A percentile compares a stretch with the other conserved stretches of the same genome.
Conservation (phyloP, 1,139 yeast genomes). For the Geotrichum carabidarum region DNA sequence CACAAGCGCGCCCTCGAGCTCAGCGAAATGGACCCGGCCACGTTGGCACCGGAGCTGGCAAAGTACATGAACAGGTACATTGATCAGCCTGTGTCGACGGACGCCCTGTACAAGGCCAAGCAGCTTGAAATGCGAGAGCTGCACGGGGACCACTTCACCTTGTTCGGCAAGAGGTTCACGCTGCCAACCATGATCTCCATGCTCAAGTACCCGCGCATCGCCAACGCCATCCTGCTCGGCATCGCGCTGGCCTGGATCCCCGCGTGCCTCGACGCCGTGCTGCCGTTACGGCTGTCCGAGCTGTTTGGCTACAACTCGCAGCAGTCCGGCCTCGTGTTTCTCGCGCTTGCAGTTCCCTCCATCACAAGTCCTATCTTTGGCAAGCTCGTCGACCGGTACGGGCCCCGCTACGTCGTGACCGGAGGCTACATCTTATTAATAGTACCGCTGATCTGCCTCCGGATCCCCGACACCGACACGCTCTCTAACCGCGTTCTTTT, state of each 20-base stretch:
- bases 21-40: not conserved
- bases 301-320: conserved; percentile 34
- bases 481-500: conserved; percentile 31
- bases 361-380: conserved; percentile 36
- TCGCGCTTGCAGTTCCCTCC: conserved; percentile 35
- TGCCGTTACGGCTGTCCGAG: conserved; percentile 33
- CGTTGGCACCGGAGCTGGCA: not conserved
- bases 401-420: conserved; percentile 31
- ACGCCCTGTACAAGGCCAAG: not conserved
- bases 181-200: conserved; percentile 27
- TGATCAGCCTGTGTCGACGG: not conserved
- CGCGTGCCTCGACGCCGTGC: conserved; percentile 34
- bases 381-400: conserved; percentile 30
- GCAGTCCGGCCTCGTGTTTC: conserved; percentile 33
- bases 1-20: conserved; percentile 5
- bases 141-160: not conserved
- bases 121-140: not conserved
- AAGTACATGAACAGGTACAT: conserved; percentile 8
- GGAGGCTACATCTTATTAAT: conserved; percentile 29
- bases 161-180: not conserved
- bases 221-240: conserved; percentile 29
- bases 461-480: conserved; percentile 29
- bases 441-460: conserved; percentile 30
- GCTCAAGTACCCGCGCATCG: conserved; percentile 25
- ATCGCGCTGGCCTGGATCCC: conserved; percentile 33